phyloP scores from a whole-genome alignment of 371 early-diverging fungal species.

The Fennellomyces sp. region DNA sequence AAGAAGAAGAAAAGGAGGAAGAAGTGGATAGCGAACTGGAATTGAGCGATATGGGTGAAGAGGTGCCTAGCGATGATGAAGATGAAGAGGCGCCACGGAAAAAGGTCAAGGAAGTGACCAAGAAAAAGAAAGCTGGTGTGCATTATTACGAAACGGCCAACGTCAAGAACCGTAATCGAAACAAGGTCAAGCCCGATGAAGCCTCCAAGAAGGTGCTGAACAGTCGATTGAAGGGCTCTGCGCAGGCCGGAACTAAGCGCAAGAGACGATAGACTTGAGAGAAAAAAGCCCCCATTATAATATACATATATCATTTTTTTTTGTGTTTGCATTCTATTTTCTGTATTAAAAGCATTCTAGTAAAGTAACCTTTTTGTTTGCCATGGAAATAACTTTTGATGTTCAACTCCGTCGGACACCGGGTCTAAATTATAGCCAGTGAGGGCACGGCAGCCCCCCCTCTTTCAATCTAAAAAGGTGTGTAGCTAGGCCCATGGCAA shows the following conservation, averaged over 20 bases:
- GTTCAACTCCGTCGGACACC: too few relatives aligned
- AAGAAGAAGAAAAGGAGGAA: slow-evolving; percentile 43
- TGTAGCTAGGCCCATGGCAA: not conserved
- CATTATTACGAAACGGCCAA: slow-evolving; percentile 92
- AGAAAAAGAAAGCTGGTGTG: slow-evolving; percentile 57
- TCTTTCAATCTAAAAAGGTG: slow-evolving; percentile 2
- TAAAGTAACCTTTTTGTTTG: too few relatives aligned
- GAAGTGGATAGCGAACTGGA: slow-evolving; percentile 65
- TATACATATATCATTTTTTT: too few relatives aligned
- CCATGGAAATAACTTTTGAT: too few relatives aligned
- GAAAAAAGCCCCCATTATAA: too few relatives aligned
- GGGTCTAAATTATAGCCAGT: too few relatives aligned
- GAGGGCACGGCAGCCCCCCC: too few relatives aligned
- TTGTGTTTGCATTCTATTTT: too few relatives aligned
- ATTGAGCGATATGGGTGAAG: slow-evolving; percentile 52
- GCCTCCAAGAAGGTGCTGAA: slow-evolving; percentile 42
- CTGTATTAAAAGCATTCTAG: too few relatives aligned
- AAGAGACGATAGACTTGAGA: slow-evolving; percentile 35
- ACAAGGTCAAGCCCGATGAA: slow-evolving; percentile 74
- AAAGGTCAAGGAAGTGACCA: slow-evolving; percentile 29
- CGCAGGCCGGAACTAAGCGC: slow-evolving; percentile 34
- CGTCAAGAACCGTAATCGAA: slow-evolving; percentile 90
- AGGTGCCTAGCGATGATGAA: slow-evolving; percentile 27
- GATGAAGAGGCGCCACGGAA: slow-evolving; percentile 36
- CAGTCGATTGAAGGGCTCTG: slow-evolving; percentile 47